These are phyloP conservation scores for Xylaria sp. DNA, from an alignment of 495 filamentous ascomycete species.

Conservation along the genomic window DNA sequence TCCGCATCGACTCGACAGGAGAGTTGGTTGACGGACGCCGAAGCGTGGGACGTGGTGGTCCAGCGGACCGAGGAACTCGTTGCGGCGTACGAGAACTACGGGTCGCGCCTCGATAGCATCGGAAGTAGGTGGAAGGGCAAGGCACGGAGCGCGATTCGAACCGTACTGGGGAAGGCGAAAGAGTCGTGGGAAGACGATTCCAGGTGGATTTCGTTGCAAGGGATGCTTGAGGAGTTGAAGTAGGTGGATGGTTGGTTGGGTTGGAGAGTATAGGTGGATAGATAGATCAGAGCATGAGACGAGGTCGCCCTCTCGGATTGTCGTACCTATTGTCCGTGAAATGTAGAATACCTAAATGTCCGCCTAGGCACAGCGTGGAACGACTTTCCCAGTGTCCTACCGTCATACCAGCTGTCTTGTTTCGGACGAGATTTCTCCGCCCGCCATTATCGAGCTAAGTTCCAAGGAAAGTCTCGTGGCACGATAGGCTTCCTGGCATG, in stretches of 20 bases:
- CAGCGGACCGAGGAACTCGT: conserved; percentile 70
- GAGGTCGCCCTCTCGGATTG: not conserved
- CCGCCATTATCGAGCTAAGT: too few species aligned
- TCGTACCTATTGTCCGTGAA: not conserved
- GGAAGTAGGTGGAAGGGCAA: conserved; percentile 82
- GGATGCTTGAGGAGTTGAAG: conserved; percentile 65
- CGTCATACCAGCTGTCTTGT: too few species aligned
- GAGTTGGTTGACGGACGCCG: conserved; percentile 53
- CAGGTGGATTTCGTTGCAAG: conserved; percentile 71
- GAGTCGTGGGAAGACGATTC: conserved; percentile 80
- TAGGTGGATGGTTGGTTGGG: not conserved
- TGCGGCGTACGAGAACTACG: conserved; percentile 70
- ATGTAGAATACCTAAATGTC: not conserved
- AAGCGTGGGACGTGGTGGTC: conserved; percentile 66
- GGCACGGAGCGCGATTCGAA: conserved; percentile 79
- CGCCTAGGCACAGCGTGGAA: too few species aligned
- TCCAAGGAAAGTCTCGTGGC: too few species aligned
- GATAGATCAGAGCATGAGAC: not conserved
- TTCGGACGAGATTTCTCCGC: too few species aligned
- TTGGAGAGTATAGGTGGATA: conserved; percentile 9
- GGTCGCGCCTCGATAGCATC: conserved; percentile 56
- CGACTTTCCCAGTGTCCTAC: too few species aligned
- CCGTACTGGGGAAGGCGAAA: conserved; percentile 81
- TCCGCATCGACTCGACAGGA: conserved; percentile 37
- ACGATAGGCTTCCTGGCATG: too few species aligned